Evolutionary conservation across 73 alveolate genomes (phyloP).

Genomic region (Stentor roeselii): DNA sequence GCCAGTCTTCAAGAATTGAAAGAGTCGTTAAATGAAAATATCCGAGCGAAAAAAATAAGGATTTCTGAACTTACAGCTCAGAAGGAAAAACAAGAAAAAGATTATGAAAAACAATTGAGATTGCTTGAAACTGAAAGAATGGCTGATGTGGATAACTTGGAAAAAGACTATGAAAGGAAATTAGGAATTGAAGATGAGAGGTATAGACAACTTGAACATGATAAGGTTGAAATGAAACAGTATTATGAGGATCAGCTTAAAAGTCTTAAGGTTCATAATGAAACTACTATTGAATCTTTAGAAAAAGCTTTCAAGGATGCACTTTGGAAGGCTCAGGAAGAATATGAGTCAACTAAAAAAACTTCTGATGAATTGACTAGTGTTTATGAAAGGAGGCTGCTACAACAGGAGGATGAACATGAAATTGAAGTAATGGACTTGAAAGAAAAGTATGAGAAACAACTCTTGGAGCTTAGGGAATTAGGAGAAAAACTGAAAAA

Average conservation of each 20-base stretch:
- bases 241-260: slow-evolving; percentile 58
- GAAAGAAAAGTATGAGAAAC: slow-evolving; percentile 41
- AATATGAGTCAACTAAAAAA: slow-evolving; percentile 61
- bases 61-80: slow-evolving; percentile 60
- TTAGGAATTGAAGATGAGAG: slow-evolving; percentile 72
- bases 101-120: slow-evolving; percentile 64
- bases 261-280: slow-evolving; percentile 56
- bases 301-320: slow-evolving; percentile 50
- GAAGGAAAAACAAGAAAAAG: slow-evolving; percentile 65
- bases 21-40: slow-evolving; percentile 51
- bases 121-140: slow-evolving; percentile 75
- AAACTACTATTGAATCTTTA: slow-evolving; percentile 57
- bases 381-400: slow-evolving; percentile 68
- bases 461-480: slow-evolving; percentile 33
- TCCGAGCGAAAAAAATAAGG: slow-evolving; percentile 58
- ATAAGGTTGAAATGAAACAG: slow-evolving; percentile 72
- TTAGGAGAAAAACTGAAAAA: slow-evolving; percentile 32
- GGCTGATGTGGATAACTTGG: slow-evolving; percentile 70
- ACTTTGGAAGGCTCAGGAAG: slow-evolving; percentile 54
- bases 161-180: slow-evolving; percentile 79
- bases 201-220: slow-evolving; percentile 71
- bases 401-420: slow-evolving; percentile 76
- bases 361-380: slow-evolving; percentile 61
- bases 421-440: slow-evolving; percentile 64
- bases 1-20: slow-evolving; percentile 50